These are phyloP conservation scores for Acanthamoeba healyi DNA, from an alignment of 208 protist species.

Conservation along the genomic window DNA sequence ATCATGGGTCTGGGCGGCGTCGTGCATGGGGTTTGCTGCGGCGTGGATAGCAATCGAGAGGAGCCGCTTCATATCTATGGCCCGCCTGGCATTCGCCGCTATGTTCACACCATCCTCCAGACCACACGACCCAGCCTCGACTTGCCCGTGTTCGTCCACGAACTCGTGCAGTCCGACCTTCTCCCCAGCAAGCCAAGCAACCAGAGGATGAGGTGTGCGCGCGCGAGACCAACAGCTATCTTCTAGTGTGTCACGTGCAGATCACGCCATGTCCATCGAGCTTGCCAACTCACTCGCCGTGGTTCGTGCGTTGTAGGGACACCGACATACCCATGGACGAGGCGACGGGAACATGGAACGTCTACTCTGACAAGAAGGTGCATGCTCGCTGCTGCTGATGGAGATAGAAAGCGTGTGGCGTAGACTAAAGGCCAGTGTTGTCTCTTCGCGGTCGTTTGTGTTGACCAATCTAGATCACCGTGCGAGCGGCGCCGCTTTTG, in stretches of 20 bases:
- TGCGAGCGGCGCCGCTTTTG: neutral
- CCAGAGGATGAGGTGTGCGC: neutral
- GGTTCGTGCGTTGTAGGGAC: no score
- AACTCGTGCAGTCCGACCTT: neutral
- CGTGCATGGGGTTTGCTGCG: conserved; percentile 38
- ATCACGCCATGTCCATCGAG: no score
- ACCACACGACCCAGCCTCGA: conserved; percentile 23
- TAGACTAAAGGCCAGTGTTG: no score
- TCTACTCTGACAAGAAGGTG: neutral
- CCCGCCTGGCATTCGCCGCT: neutral
- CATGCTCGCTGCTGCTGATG: no score
- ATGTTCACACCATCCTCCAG: neutral
- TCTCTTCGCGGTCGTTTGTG: neutral
- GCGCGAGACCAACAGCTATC: no score
- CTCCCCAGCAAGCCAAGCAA: neutral
- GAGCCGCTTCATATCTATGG: conserved; percentile 43
- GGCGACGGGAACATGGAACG: conserved; percentile 4
- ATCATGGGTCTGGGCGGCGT: conserved; percentile 19
- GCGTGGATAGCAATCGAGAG: neutral
- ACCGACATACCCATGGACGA: conserved; percentile 10
- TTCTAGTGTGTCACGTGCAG: no score
- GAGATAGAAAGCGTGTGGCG: neutral
- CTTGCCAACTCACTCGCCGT: no score
- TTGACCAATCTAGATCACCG: neutral
- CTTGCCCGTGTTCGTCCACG: conserved; percentile 34